Conservation (phyloP, 1,284 basidiomycete genomes). For the Marasmius oreades region DNA sequence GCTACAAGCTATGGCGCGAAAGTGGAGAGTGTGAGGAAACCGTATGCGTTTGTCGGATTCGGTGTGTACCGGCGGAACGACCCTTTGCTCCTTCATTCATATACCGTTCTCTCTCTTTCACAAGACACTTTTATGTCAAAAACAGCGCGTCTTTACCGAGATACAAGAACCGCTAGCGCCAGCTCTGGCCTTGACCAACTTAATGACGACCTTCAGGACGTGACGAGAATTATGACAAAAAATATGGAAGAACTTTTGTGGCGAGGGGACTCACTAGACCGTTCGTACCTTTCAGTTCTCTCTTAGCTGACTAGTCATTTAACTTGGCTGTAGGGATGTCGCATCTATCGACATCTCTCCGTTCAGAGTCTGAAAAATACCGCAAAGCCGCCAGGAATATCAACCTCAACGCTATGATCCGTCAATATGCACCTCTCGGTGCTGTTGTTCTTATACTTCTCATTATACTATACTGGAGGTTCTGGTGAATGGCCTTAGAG, state of each 20-base stretch:
- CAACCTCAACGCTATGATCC: conserved; percentile 89
- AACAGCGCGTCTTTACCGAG: conserved; percentile 91
- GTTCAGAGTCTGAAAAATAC: conserved; percentile 97
- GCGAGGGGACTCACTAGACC: conserved; percentile 95
- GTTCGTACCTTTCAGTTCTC: conserved; percentile 43
- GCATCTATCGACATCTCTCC: conserved; percentile 93
- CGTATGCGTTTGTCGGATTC: conserved; percentile 95
- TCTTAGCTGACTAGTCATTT: conserved; percentile 4
- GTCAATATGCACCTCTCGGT: conserved; percentile 93
- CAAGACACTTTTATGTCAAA: conserved; percentile 98
- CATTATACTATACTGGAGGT: conserved; percentile 90
- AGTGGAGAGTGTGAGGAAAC: conserved; percentile 81
- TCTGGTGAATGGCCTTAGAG: conserved; percentile 43
- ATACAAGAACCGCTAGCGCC: conserved; percentile 84
- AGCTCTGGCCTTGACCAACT: conserved; percentile 79
- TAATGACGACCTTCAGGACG: conserved; percentile 96
- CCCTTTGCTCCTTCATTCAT: conserved; percentile 1
- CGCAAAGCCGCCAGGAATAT: conserved; percentile 94
- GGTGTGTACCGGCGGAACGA: conserved; percentile 48
- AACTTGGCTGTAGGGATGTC: conserved; percentile 76
- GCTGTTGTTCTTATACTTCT: conserved; percentile 80
- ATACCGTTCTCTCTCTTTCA: not conserved
- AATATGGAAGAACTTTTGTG: conserved; percentile 99
- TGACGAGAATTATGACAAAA: conserved; percentile 99
- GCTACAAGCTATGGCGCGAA: conserved; percentile 86